phyloP scores from a whole-genome alignment of 805 yeast genomes.

The Sugiyamaella marilandica region DNA sequence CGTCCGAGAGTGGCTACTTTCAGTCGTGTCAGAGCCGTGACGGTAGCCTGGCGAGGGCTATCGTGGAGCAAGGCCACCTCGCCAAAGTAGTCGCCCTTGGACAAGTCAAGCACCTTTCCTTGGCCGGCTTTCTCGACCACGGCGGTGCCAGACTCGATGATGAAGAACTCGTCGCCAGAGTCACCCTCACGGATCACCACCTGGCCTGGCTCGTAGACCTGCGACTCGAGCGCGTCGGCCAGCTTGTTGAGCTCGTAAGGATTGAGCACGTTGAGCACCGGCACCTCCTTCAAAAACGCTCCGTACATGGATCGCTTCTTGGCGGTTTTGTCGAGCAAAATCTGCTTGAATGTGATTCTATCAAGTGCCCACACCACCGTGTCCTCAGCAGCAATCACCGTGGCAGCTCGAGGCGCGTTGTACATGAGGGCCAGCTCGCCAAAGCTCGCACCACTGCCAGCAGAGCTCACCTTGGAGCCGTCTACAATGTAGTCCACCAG shows the following conservation, averaged over 20 bases:
- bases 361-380: slow-evolving; percentile 88
- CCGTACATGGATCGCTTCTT: slow-evolving; percentile 89
- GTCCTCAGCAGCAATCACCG: slow-evolving; percentile 70
- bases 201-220: slow-evolving; percentile 63
- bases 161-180: slow-evolving; percentile 66
- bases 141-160: slow-evolving; percentile 79
- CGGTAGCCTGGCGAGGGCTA: slow-evolving; percentile 91
- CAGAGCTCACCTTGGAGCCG: slow-evolving; percentile 61
- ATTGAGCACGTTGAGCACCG: slow-evolving; percentile 67
- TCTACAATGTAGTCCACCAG: slow-evolving; percentile 75
- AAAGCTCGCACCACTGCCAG: slow-evolving; percentile 86
- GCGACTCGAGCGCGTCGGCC: slow-evolving; percentile 90
- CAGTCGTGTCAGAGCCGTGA: slow-evolving; percentile 65
- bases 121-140: slow-evolving; percentile 59
- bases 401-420: slow-evolving; percentile 96
- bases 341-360: slow-evolving; percentile 86
- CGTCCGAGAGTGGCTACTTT: slow-evolving; percentile 91
- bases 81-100: slow-evolving; percentile 91
- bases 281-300: slow-evolving; percentile 79
- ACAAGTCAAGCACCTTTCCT: slow-evolving; percentile 50
- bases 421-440: slow-evolving; percentile 98
- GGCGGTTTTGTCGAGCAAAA: slow-evolving; percentile 83
- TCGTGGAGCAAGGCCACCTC: slow-evolving; percentile 91
- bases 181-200: slow-evolving; percentile 84
- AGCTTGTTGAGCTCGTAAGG: slow-evolving; percentile 81